Conservation (phyloP, 2,329 filamentous ascomycete species). For the Tolypocladium nubicola region DNA sequence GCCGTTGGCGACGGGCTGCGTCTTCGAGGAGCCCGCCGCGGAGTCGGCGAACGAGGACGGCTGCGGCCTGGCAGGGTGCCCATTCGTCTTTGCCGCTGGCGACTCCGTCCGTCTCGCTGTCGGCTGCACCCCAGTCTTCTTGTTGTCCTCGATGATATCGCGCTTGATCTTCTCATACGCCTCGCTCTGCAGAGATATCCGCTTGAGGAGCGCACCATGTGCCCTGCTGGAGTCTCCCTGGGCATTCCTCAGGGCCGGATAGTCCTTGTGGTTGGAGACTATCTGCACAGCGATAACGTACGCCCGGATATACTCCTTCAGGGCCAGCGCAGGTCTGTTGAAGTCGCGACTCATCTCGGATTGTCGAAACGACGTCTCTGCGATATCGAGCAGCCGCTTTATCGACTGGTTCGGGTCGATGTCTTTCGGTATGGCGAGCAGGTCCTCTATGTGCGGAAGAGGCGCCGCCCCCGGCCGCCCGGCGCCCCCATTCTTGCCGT, state of each 20-base stretch:
- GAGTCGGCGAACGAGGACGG: background rate
- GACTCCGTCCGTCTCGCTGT: conserved; percentile 10
- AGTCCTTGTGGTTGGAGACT: conserved; percentile 69
- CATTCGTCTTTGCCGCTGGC: conserved; percentile 6
- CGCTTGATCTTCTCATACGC: conserved; percentile 48
- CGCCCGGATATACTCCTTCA: conserved; percentile 75
- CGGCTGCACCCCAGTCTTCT: conserved; percentile 46
- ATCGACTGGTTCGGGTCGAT: conserved; percentile 39
- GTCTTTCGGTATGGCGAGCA: conserved; percentile 34
- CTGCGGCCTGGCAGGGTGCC: background rate
- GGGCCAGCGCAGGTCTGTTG: conserved; percentile 60
- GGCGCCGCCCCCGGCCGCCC: conserved; percentile 17
- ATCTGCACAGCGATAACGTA: conserved; percentile 67
- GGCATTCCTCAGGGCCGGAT: conserved; percentile 49
- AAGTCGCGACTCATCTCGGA: conserved; percentile 55
- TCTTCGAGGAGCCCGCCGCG: background rate
- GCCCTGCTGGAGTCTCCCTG: conserved; percentile 34
- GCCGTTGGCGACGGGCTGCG: conserved; percentile 1
- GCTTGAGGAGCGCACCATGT: conserved; percentile 39
- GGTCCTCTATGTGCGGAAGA: conserved; percentile 43
- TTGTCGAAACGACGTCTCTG: conserved; percentile 42
- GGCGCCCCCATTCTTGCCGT: conserved; percentile 16
- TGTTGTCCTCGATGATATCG: conserved; percentile 53
- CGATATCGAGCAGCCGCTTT: conserved; percentile 40
- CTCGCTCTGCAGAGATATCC: conserved; percentile 34